A percentile compares a stretch with the other conserved stretches of the same genome.
Evolutionary conservation across 2,329 filamentous ascomycete species (phyloP).

Genomic region (Aphanocladium album): DNA sequence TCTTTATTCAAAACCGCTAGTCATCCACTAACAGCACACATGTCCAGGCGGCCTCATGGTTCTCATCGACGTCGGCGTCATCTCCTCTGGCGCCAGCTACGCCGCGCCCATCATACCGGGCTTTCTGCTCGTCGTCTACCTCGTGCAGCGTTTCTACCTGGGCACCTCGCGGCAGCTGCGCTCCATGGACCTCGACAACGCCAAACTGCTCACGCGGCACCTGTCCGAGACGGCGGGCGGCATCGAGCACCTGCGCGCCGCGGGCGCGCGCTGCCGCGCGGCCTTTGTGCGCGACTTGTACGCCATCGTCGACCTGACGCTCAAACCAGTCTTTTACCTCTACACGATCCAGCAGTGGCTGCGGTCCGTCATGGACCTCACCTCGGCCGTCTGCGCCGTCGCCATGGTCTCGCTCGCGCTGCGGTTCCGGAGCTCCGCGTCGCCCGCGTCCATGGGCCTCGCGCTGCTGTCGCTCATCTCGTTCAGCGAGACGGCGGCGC

Average conservation of each 20-base stretch:
- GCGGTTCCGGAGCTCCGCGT: conserved; percentile 5
- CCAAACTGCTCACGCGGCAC: conserved; percentile 27
- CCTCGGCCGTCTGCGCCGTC: conserved; percentile 39
- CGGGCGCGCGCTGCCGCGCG: too few species aligned
- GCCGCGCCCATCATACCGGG: conserved; percentile 25
- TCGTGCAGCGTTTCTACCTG: conserved; percentile 29
- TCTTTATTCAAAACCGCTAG: too few species aligned
- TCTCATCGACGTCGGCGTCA: conserved; percentile 17
- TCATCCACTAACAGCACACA: too few species aligned
- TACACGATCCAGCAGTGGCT: conserved; percentile 52
- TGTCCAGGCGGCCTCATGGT: neutral
- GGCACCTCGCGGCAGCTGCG: conserved; percentile 32
- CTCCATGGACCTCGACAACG: conserved; percentile 30
- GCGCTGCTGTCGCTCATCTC: conserved; percentile 18
- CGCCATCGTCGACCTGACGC: conserved; percentile 43
- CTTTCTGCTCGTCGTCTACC: conserved; percentile 20
- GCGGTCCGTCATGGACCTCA: conserved; percentile 41
- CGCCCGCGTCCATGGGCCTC: conserved; percentile 12
- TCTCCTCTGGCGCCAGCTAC: conserved; percentile 23
- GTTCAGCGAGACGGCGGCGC: conserved; percentile 18
- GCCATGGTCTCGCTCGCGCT: conserved; percentile 40
- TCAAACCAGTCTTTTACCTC: conserved; percentile 47
- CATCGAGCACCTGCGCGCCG: conserved; percentile 44
- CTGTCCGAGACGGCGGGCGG: conserved; percentile 42
- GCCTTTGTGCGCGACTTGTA: conserved; percentile 39